Evolutionary conservation across 768 basidiomycete species (phyloP).

Genomic region (Lactarius tabidus): DNA sequence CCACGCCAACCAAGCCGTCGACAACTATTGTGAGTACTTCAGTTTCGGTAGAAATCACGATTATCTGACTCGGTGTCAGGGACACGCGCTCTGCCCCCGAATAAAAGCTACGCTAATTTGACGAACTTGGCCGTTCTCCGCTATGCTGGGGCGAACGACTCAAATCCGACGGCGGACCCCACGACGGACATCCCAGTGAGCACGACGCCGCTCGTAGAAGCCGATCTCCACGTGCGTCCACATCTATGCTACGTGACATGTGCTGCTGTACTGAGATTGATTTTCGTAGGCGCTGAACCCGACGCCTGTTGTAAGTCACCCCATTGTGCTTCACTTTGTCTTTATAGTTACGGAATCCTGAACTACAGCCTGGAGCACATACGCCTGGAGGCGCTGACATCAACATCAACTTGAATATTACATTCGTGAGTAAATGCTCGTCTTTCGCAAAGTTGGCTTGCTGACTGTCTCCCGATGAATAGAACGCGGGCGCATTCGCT

Average conservation of each 20-base stretch:
- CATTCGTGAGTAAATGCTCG: constrained; percentile 23
- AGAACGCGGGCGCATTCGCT: neutral
- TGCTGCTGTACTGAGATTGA: neutral
- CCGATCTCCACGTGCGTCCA: constrained; percentile 18
- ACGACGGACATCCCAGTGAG: constrained; percentile 5
- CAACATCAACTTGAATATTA: constrained; percentile 25
- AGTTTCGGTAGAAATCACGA: neutral
- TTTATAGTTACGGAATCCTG: neutral
- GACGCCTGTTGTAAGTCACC: constrained; percentile 11
- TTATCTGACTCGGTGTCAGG: neutral
- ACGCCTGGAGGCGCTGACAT: constrained; percentile 25
- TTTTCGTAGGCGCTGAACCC: constrained; percentile 8
- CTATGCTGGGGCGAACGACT: constrained; percentile 23
- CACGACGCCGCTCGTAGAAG: constrained; percentile 13
- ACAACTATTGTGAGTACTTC: constrained; percentile 16
- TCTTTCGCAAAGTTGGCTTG: neutral
- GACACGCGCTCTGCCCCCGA: constrained; percentile 14
- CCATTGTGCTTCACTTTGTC: neutral
- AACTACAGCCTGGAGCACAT: constrained; percentile 18
- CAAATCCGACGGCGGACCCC: constrained; percentile 20
- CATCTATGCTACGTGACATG: neutral
- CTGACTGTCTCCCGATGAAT: neutral
- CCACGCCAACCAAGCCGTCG: constrained; percentile 7
- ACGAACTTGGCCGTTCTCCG: constrained; percentile 27
- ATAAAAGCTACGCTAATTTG: neutral